Evolutionary conservation across 2,329 filamentous ascomycete genomes (phyloP), one percentile per base, ranked within the genome.

Genomic region (Nemania sp.): DNA sequence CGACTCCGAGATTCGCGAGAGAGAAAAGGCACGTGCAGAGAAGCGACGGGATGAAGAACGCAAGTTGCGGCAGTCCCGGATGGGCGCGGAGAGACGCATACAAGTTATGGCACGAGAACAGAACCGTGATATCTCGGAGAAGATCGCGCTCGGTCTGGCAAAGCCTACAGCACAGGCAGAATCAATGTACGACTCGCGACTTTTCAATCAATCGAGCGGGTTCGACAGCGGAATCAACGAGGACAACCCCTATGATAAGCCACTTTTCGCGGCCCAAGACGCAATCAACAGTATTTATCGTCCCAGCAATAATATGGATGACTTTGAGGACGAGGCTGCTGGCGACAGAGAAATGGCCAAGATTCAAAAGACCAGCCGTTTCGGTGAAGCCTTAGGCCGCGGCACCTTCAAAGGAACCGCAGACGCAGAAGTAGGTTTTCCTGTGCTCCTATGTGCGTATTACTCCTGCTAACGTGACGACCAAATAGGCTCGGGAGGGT

Each of bases 211-310:
- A 77, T 90, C 88, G 5, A 93, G 90, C 69, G 95, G 95, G 0
- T 96, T 99, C 73, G 89, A 92, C 68, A 85, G 88, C 54, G 95
- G 94, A 0, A 92, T 97, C 83, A 99, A 99, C 75, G 95, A 99
- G 76, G 95, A 99, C 75, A 95, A 99, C 72, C 87, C 89, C 0
- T 99, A 98, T 78, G 95, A 98, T 76, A 98, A 98, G 78, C 95
- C 95, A 18, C 81, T 99, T 7, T 99, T 99, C 74, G 93, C 93
- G 0, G 94, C 95, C 13, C 92, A 97, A 74, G 94, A 98, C 73
- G 94, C 92, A 9, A 92, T 97, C 70, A 95, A 87, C 78, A 94
- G 89, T 74, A 98, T 99, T 67, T 99, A 99, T 77, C 85, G 92
- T 35, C 92, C 94, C 1, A 85, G 85, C 20, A 86, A 90, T 21